Evolutionary conservation across 352 stramenopile genomes (phyloP), one percentile per base, ranked within the genome.

Genomic region (Phytophthora pluvialis): DNA sequence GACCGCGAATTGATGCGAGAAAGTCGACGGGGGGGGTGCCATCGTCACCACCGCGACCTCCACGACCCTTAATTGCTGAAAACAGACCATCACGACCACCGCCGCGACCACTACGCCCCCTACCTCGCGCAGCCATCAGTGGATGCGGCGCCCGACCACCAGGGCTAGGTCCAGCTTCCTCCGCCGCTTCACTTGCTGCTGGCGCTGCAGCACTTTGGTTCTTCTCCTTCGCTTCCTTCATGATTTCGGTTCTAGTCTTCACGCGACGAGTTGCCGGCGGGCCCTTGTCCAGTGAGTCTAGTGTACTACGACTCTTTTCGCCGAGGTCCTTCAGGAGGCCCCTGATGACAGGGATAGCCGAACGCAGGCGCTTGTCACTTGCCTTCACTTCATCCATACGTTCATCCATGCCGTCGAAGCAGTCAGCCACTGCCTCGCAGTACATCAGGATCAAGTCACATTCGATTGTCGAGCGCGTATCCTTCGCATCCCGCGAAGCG

Each of bases 181-280:
- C 71, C 15, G 64, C 81, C 28, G 71, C 79, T 36, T 75, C 60
- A 46, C 86, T 84, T 44, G 71, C 72, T n/a, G 76, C 82, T 26
- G 64, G 60, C 39, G 66, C 47, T 40, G 66, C 28, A 55, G 55
- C 48, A 40, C 43, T 67, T 31, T 64, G 55, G 52, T 93, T 91
- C 68, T 93, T 91, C 40, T 95, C 88, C 75, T 95, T 95, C 3
- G 86, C 83, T 50, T 95, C 86, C 68, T 95, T 95, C 63, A 93
- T 68, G 45, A 95, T 87, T 15, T 94, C 84, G 1, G 62, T 72
- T 42, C 88, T 76, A 9, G 74, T 83, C 71, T 94, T 94, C 26
- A 91, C 45, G 45, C 82, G 80, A 51, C 88, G 88, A 5, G 55
- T 78, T 10, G 75, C 53, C 5, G 80, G 50, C 5, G 81, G 81